These are phyloP conservation scores for Camellia japonica DNA, from an alignment of 148 eudicot genomes.

Conservation along the genomic window DNA sequence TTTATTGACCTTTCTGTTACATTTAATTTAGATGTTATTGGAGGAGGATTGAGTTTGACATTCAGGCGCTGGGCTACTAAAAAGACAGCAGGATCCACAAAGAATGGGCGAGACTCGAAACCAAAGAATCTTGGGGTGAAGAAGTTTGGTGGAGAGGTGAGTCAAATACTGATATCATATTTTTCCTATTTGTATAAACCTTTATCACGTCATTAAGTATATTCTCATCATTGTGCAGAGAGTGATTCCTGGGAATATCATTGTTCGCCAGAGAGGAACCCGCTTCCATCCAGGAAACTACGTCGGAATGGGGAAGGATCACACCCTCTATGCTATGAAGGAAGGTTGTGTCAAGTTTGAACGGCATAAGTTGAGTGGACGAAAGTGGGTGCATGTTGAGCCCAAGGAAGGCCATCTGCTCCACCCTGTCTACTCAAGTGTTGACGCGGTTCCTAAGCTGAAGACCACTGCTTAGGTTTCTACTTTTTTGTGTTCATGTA, in stretches of 20 bases:
- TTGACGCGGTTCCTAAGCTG: constrained; percentile 21
- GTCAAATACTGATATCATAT: too few relatives aligned
- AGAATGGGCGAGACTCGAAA: too few relatives aligned
- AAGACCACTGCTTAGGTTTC: constrained; percentile 26
- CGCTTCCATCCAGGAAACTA: constrained; percentile 78
- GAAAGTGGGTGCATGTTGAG: constrained; percentile 88
- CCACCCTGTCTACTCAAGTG: constrained; percentile 67
- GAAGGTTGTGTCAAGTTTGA: constrained; percentile 86
- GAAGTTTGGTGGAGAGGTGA: too few relatives aligned
- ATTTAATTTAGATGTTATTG: too few relatives aligned
- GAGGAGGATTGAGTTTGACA: too few relatives aligned
- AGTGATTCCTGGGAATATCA: constrained; percentile 84
- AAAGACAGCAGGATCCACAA: too few relatives aligned
- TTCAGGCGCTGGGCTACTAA: too few relatives aligned
- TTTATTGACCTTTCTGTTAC: too few relatives aligned
- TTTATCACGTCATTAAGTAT: too few relatives aligned
- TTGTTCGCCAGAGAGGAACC: constrained; percentile 79
- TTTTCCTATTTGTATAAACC: too few relatives aligned
- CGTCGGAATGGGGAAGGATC: constrained; percentile 90
- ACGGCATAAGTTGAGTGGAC: constrained; percentile 66
- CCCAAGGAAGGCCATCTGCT: constrained; percentile 78
- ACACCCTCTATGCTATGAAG: constrained; percentile 78
- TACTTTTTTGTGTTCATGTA: background rate
- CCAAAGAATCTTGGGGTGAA: too few relatives aligned
- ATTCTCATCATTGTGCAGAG: constrained; percentile 42